Evolutionary conservation across 108 stramenopile species (phyloP).

Genomic region (Pseudonitzschia delicatissima): DNA sequence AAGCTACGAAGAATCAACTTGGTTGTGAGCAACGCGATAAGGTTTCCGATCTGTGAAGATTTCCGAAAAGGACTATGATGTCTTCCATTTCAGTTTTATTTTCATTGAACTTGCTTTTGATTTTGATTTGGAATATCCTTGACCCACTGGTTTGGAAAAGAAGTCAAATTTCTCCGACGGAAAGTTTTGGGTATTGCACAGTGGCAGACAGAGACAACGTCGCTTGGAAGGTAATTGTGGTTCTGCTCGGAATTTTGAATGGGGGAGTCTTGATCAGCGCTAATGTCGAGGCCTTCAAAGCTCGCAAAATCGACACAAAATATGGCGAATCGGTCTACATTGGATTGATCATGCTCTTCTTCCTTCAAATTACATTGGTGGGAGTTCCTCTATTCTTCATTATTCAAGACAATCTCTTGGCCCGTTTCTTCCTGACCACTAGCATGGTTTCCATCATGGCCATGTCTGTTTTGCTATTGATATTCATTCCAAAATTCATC

Average conservation of each 20-base stretch:
- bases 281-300: constrained; percentile 34
- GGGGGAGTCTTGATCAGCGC: constrained; percentile 20
- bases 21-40: constrained; percentile 17
- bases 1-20: constrained; percentile 49
- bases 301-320: constrained; percentile 30
- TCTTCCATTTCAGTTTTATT: constrained; percentile 23
- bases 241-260: constrained; percentile 27
- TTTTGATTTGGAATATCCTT: constrained; percentile 18
- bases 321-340: constrained; percentile 21
- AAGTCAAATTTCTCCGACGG: neutral
- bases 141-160: constrained; percentile 26
- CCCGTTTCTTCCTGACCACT: constrained; percentile 32
- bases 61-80: constrained; percentile 29
- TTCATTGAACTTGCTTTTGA: constrained; percentile 16
- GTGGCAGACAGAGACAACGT: neutral
- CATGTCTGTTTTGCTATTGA: constrained; percentile 27
- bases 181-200: constrained; percentile 11
- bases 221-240: constrained; percentile 16
- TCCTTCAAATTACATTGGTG: constrained; percentile 13
- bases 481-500: constrained; percentile 45
- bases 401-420: constrained; percentile 1
- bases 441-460: constrained; percentile 30
- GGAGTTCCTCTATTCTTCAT: constrained; percentile 11
- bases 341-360: constrained; percentile 14
- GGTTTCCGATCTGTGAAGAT: constrained; percentile 17